These are phyloP conservation scores for Saccharomyces jurei DNA, from an alignment of 805 yeast genomes.

Conservation along the genomic window DNA sequence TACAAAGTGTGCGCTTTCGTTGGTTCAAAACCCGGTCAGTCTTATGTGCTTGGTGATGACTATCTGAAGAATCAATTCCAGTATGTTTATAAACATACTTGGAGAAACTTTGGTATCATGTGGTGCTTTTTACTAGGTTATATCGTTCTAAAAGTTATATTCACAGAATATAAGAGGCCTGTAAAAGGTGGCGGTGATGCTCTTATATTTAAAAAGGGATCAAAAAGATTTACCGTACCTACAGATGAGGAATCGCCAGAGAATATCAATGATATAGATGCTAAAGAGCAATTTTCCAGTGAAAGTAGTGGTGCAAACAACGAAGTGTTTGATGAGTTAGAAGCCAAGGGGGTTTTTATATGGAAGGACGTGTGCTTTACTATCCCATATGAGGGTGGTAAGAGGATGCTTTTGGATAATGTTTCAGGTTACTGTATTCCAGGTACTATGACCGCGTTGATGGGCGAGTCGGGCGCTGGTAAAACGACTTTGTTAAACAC, in stretches of 20 bases:
- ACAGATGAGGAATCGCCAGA: slow-evolving; percentile 17
- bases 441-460: slow-evolving; percentile 51
- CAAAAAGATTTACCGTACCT: slow-evolving; percentile 9
- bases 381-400: slow-evolving; percentile 31
- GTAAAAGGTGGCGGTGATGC: slow-evolving; percentile 30
- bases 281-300: slow-evolving; percentile 10
- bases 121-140: slow-evolving; percentile 36
- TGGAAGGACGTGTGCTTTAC: slow-evolving; percentile 31
- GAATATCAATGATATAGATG: slow-evolving; percentile 9
- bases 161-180: slow-evolving; percentile 21
- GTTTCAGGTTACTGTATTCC: slow-evolving; percentile 42
- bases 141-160: slow-evolving; percentile 11
- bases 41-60: slow-evolving; percentile 48
- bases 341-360: slow-evolving; percentile 25
- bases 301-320: slow-evolving; percentile 4
- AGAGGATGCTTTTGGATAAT: slow-evolving; percentile 45
- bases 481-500: slow-evolving; percentile 51
- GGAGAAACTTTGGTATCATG: slow-evolving; percentile 75
- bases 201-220: slow-evolving; percentile 49
- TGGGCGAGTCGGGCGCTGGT: slow-evolving; percentile 64
- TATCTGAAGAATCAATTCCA: slow-evolving; percentile 43
- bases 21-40: slow-evolving; percentile 51
- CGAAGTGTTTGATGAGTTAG: slow-evolving; percentile 20
- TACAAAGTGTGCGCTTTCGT: slow-evolving; percentile 48
- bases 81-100: slow-evolving; percentile 51